Evolutionary conservation across 129 eudicot species (phyloP).

Genomic region (Apium graveolens): DNA sequence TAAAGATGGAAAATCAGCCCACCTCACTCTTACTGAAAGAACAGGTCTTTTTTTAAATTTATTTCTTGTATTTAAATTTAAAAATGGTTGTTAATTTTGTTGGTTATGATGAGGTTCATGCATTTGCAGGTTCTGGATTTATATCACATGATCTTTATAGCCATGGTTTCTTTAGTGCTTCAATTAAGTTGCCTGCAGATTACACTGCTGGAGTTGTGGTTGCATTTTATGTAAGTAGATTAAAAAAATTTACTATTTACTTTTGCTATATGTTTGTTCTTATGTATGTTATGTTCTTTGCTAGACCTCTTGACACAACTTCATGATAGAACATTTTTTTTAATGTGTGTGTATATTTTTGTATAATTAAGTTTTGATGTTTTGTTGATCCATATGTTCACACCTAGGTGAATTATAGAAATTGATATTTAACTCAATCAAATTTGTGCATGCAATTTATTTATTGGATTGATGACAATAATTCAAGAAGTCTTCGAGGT

Average conservation of each 20-base stretch:
- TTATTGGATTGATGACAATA: background rate
- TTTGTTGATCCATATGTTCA: background rate
- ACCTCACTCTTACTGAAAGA: conserved; percentile 56
- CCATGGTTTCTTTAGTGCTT: conserved; percentile 96
- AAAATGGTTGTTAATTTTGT: background rate
- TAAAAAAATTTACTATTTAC: too few species aligned
- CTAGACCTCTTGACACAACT: background rate
- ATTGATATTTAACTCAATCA: background rate
- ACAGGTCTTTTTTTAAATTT: conserved; percentile 43
- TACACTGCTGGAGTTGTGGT: conserved; percentile 97
- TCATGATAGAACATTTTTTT: too few species aligned
- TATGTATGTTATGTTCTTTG: background rate
- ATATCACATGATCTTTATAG: conserved; percentile 80
- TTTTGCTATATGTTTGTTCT: background rate
- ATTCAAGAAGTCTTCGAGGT: background rate
- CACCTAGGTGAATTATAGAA: background rate
- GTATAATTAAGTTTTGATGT: background rate
- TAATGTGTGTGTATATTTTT: too few species aligned
- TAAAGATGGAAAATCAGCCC: conserved; percentile 84
- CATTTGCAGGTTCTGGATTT: conserved; percentile 78
- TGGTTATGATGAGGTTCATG: background rate
- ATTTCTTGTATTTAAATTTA: background rate
- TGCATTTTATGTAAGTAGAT: conserved; percentile 82
- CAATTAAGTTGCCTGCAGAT: conserved; percentile 93
- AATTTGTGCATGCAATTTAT: background rate